Conservation (phyloP, 2,329 filamentous ascomycete species). For the Orbilia blumenaviensis region DNA sequence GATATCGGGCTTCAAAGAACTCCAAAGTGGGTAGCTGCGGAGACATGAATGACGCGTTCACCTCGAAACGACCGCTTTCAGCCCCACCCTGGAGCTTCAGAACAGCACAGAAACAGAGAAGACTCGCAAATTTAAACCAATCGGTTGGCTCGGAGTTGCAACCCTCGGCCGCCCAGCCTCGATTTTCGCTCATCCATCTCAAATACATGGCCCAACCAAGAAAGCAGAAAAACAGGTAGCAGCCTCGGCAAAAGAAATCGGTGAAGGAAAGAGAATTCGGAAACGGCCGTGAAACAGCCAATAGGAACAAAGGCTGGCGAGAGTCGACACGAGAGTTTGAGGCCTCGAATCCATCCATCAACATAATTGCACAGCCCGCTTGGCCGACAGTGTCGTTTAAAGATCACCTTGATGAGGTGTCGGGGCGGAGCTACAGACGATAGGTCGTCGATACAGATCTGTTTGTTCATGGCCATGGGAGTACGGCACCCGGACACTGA, state of each 20-base stretch:
- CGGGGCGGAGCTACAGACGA: background rate
- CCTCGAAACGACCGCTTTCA: constrained; percentile 2
- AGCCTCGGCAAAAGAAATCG: background rate
- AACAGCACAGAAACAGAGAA: background rate
- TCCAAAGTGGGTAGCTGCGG: constrained; percentile 6
- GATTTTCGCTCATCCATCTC: background rate
- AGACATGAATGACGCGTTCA: constrained; percentile 16
- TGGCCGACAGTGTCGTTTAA: background rate
- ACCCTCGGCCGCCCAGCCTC: constrained; percentile 4
- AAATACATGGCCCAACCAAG: constrained; percentile 1
- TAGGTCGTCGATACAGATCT: background rate
- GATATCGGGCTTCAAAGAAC: background rate
- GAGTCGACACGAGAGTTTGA: constrained; percentile 35
- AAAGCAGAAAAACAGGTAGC: background rate
- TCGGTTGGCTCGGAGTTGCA: background rate
- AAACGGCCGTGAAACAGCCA: constrained; percentile 13
- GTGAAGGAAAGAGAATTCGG: background rate
- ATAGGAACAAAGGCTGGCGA: constrained; percentile 34
- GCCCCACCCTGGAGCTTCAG: background rate
- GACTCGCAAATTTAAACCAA: background rate
- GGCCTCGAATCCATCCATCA: background rate
- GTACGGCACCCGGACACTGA: background rate
- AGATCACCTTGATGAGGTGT: constrained; percentile 5
- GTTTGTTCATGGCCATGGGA: no score
- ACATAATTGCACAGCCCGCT: constrained; percentile 26